Base-by-base conservation (phyloP, 768 basidiomycete species). In the Phanerodontia chrysosporium region DNA sequence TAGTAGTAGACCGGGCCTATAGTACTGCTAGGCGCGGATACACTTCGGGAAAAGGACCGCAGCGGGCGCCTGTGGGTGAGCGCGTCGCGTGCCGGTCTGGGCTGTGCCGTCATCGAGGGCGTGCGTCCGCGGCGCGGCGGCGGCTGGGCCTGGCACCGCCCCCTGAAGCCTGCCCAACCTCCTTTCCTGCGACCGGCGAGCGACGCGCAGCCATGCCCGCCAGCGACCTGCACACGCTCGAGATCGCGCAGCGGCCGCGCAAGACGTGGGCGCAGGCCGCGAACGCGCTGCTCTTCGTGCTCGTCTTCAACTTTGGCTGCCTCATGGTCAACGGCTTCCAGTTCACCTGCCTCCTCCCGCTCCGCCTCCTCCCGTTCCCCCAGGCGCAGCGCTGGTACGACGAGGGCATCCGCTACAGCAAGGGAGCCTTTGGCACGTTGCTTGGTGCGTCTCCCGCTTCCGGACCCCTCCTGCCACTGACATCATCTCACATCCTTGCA, bases 361-460 rank as follows among this genome's bases (percentile, higher is more conserved):
- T 95, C 49, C 77, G 82, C 52, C 67, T 86, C 22, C 70, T 90
- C 2, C 87, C 90, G n/a, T 81, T 84, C 53, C 69, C 75, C 27
- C 79, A 74, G 70, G 76, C 87, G 6, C 75, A 73, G 58, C 73
- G 72, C 22, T 67, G 86, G 51, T 93, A 92, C 68, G 80, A 86
- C 51, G 75, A 82, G 54, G 89, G 87, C 1, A 83, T 94, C 52
- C 79, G 86, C 39, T 87, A 87, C 65, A 92, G 90, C 58, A 94
- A 95, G 74, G 91, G 89, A 27, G 80, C 87, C 16, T 94, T 92
- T 72, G 92, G 85, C 21, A 77, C 78, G 63, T 77, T 95, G 28
- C 72, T 91, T 67, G 81, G 92, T 92, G 65, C 68, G 85, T 66
- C 16, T 29, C 22, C 42, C 22, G 25, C 29, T 6, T 12, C 51